Evolutionary conservation across 202 grass and related monocot genomes (phyloP).

Genomic region (Elaeis oleifera): DNA sequence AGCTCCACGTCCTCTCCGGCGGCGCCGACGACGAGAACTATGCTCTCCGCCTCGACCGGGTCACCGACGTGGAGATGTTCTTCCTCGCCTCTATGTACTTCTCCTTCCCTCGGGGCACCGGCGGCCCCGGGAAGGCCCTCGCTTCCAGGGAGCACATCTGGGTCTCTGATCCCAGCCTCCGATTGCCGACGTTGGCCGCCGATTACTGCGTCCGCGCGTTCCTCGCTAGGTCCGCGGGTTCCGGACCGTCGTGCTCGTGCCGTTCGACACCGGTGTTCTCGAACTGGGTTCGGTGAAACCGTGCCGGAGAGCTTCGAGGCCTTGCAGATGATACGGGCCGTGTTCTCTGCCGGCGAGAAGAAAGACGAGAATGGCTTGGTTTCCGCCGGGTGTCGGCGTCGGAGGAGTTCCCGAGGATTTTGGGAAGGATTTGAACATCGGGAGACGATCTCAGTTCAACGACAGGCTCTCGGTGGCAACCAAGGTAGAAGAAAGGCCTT

Average conservation of each 20-base stretch:
- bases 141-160: conserved; percentile 44
- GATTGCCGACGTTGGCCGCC: not conserved
- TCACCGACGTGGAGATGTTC: conserved; percentile 75
- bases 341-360: conserved; percentile 11
- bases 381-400: not conserved
- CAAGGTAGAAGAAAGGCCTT: not conserved
- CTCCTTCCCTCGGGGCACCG: conserved; percentile 41
- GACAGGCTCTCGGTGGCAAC: not conserved
- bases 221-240: conserved; percentile 55
- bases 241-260: conserved; percentile 62
- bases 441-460: not conserved
- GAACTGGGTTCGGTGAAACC: conserved; percentile 57
- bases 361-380: not conserved
- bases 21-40: conserved; percentile 53
- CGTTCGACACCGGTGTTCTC: conserved; percentile 59
- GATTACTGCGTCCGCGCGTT: conserved; percentile 52
- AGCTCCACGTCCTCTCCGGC: conserved; percentile 50
- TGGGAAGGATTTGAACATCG: conserved; percentile 38
- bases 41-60: conserved; percentile 48
- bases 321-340: conserved; percentile 33
- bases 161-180: conserved; percentile 20
- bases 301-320: conserved; percentile 46
- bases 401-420: conserved; percentile 46
- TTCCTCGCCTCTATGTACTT: conserved; percentile 96
- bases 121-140: conserved; percentile 48